Percentiles rank a stretch among this genome's conserved stretches.
Conservation (phyloP, 345 rosid species). For the Salix viminalis region DNA sequence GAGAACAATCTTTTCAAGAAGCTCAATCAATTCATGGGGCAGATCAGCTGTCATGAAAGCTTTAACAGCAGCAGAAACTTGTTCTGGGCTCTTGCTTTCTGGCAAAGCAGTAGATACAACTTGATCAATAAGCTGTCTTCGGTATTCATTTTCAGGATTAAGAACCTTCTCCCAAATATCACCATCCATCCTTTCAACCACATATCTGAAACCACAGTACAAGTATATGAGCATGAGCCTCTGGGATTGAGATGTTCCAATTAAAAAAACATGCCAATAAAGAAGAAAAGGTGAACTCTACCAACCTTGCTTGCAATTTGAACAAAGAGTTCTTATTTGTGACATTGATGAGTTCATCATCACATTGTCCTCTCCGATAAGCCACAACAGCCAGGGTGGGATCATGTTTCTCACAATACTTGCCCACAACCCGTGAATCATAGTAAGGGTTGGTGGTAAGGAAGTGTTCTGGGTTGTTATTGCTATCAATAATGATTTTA, state of each 20-base stretch:
- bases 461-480: conserved; percentile 98
- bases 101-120: conserved; percentile 96
- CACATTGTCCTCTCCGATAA: conserved; percentile 96
- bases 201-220: conserved; percentile 56
- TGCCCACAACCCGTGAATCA: conserved; percentile 95
- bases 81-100: conserved; percentile 87
- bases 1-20: conserved; percentile 92
- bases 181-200: conserved; percentile 96
- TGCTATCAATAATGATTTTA: conserved; percentile 97
- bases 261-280: conserved; percentile 3
- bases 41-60: conserved; percentile 83
- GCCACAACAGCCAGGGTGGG: conserved; percentile 98
- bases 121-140: conserved; percentile 95
- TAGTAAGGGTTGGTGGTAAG: conserved; percentile 98
- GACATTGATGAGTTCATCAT: conserved; percentile 92
- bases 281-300: background rate
- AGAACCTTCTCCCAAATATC: conserved; percentile 99
- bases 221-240: conserved; percentile 18
- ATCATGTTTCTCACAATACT: conserved; percentile 99
- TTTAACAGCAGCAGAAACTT: conserved; percentile 81
- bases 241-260: background rate
- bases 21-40: conserved; percentile 77
- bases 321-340: conserved; percentile 95
- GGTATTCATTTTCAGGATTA: conserved; percentile 66
- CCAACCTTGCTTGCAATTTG: conserved; percentile 96